Conservation (phyloP, 208 protist species). For the Angomonas ambiguus region DNA sequence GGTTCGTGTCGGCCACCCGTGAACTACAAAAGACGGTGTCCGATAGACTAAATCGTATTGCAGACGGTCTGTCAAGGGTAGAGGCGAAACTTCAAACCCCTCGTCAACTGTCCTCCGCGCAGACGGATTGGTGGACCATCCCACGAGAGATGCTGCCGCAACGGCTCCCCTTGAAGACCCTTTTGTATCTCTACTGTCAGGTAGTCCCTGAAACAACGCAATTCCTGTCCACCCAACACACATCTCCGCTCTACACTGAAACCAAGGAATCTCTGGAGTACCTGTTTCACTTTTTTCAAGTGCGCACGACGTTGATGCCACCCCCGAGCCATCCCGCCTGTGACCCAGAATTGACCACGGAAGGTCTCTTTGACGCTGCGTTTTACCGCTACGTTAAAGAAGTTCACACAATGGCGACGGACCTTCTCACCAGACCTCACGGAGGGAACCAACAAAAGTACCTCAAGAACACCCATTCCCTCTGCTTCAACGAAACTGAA, state of each 20-base stretch:
- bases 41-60: too few species aligned
- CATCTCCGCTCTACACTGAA: background rate
- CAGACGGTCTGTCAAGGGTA: too few species aligned
- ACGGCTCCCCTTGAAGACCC: background rate
- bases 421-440: background rate
- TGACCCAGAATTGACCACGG: background rate
- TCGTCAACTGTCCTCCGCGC: background rate
- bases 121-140: background rate
- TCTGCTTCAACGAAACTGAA: background rate
- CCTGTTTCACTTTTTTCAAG: background rate
- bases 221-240: background rate
- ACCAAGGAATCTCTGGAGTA: background rate
- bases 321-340: too few species aligned
- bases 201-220: background rate
- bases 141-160: background rate
- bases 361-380: background rate
- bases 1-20: too few species aligned
- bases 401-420: background rate
- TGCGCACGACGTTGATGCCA: too few species aligned
- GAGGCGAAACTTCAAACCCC: too few species aligned
- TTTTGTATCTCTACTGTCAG: background rate
- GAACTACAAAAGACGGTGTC: too few species aligned
- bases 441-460: background rate
- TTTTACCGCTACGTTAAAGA: background rate
- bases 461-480: slow-evolving; percentile 4